phyloP scores from a whole-genome alignment of 1,284 basidiomycete genomes.

The Heterobasidion parviporum region DNA sequence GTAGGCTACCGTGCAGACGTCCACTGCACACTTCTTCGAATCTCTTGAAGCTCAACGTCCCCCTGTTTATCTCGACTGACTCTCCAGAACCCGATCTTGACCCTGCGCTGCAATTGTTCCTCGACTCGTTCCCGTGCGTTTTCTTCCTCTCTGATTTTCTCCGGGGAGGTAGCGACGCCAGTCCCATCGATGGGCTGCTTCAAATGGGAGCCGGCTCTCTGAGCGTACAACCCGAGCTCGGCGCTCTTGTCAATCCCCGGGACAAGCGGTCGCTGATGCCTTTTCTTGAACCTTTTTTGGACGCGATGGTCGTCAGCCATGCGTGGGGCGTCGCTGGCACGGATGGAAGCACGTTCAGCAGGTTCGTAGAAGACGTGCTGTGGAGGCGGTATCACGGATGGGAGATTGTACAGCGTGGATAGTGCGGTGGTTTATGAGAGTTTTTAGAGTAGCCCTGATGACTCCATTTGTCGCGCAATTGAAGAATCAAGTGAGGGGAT shows the following conservation, averaged over 20 bases:
- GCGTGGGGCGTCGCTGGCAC: constrained; percentile 58
- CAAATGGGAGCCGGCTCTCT: constrained; percentile 12
- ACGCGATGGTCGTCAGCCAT: constrained; percentile 57
- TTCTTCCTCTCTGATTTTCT: constrained; percentile 56
- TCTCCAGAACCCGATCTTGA: constrained; percentile 35
- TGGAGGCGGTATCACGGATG: constrained; percentile 52
- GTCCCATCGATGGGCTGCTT: background rate
- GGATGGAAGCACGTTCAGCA: constrained; percentile 65
- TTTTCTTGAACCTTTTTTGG: constrained; percentile 56
- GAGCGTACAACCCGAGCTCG: constrained; percentile 19
- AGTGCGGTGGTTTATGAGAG: background rate
- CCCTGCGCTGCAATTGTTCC: constrained; percentile 39
- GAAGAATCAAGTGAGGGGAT: too few species aligned
- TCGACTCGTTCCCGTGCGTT: constrained; percentile 60
- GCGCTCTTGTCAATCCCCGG: constrained; percentile 34
- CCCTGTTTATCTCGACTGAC: constrained; percentile 70
- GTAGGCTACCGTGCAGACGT: constrained; percentile 24
- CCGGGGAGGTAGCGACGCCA: background rate
- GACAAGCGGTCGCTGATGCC: constrained; percentile 44
- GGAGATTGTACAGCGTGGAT: constrained; percentile 46
- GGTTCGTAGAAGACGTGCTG: constrained; percentile 57
- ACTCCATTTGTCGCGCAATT: too few species aligned
- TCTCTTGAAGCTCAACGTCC: constrained; percentile 43
- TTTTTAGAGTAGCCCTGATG: background rate
- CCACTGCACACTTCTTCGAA: constrained; percentile 22